Base-by-base conservation (phyloP, 179 eudicot species). In the Corrigiola litoralis region DNA sequence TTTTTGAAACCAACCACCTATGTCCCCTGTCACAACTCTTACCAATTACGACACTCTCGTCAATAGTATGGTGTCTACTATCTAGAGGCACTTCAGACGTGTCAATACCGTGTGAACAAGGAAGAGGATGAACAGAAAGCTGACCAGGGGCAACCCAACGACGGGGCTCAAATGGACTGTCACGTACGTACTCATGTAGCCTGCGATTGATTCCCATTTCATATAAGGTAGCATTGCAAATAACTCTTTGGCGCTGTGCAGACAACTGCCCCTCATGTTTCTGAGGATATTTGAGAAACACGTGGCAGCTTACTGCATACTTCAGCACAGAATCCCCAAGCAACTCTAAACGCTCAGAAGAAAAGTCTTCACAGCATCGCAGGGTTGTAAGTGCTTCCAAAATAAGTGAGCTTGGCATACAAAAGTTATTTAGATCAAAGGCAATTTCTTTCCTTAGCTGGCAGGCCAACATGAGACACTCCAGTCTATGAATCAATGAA, bases 111-210 rank as follows among this genome's bases (percentile, higher is more conserved):
- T 92, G 96, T 21, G 76, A 73, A 74, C 97, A 94, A 58, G 96
- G 91, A 75, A 57, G 74, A 25, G 85, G 88, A 74, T 81, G 81
- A 58, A 85, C 69, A 27, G 95, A 80, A 48, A 76, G 83, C 73
- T 86, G 96, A 33, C 99, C 99, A 27, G 99, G 99, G 36, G 97
- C 96, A 69, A 83, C 76, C 96, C 96, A 94, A 45, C 96, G 82
- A 31, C 92, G 87, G 11, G 99, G 90, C 57, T 94, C 99, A 81
- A 90, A 94, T 65, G 99, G 80, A 72, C 78, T 55, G 73, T 94
- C 99, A 36, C 92, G 85, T 69, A 94, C 83, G 71, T 94, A 94
- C 29, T 82, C 91, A 77, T 94, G 97, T 73, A 94, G 63, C 68
- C 78, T 75, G 37, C 70, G 73, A 49, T 74, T 74, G 40, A 72